Conservation (phyloP, 805 yeast species). For the Wickerhamiella hasegawae region DNA sequence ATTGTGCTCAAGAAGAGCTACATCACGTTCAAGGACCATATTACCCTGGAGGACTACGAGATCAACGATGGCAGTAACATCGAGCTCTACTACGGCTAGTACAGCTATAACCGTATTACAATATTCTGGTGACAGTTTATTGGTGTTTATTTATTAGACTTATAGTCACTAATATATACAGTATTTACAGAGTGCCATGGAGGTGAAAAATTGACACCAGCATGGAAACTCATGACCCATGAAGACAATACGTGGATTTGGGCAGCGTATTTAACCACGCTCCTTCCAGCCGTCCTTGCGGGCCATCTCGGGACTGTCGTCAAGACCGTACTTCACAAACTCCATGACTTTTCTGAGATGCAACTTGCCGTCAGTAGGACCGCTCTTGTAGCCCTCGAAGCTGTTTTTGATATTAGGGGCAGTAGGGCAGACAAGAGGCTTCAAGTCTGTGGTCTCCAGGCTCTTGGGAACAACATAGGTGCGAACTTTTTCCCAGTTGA, state of each 20-base stretch:
- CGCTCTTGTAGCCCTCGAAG: slow-evolving; percentile 46
- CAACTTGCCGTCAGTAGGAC: slow-evolving; percentile 57
- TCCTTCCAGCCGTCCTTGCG: slow-evolving; percentile 16
- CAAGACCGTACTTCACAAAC: slow-evolving; percentile 54
- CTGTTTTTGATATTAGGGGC: slow-evolving; percentile 55
- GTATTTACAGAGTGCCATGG: no score
- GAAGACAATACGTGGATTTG: neutral
- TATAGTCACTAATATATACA: no score
- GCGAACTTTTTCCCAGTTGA: slow-evolving; percentile 75
- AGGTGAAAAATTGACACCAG: no score
- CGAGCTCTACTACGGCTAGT: slow-evolving; percentile 41
- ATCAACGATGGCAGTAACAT: slow-evolving; percentile 77
- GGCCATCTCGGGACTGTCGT: slow-evolving; percentile 16
- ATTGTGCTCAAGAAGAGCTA: slow-evolving; percentile 70
- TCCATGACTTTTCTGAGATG: slow-evolving; percentile 59
- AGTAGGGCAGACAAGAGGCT: slow-evolving; percentile 64
- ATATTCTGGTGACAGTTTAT: no score
- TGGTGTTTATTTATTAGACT: no score
- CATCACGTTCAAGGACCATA: slow-evolving; percentile 73
- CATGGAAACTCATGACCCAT: no score
- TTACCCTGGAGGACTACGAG: slow-evolving; percentile 85
- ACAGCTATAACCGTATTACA: no score
- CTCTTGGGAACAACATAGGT: slow-evolving; percentile 71
- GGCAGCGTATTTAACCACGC: slow-evolving; percentile 10
- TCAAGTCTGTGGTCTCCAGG: slow-evolving; percentile 27